These are phyloP conservation scores for Psilocybe mexicana DNA, from an alignment of 1,284 basidiomycete genomes.

Conservation along the genomic window DNA sequence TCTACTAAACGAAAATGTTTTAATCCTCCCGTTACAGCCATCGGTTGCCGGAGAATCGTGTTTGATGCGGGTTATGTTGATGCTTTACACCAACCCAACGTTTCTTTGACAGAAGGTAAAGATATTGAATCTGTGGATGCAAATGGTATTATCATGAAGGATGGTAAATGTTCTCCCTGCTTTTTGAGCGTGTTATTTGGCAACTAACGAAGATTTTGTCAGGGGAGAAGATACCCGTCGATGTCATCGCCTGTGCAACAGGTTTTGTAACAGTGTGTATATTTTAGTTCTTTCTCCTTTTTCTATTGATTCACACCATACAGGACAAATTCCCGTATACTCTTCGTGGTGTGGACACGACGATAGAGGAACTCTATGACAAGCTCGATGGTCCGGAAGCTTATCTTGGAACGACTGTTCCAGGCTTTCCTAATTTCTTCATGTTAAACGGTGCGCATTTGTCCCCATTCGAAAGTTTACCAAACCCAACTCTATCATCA, in stretches of 20 bases:
- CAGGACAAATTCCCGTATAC: conserved; percentile 34
- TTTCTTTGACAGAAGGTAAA: conserved; percentile 24
- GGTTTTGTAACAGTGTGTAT: conserved; percentile 36
- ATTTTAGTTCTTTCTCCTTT: neutral
- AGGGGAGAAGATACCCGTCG: conserved; percentile 37
- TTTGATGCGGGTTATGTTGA: conserved; percentile 29
- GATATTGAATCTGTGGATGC: conserved; percentile 23
- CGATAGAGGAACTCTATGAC: conserved; percentile 40
- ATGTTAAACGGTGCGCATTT: conserved; percentile 33
- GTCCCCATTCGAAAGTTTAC: neutral
- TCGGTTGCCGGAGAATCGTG: conserved; percentile 33
- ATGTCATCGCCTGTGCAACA: conserved; percentile 41
- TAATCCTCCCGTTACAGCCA: conserved; percentile 15
- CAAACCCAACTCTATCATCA: neutral
- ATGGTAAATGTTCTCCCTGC: conserved; percentile 16
- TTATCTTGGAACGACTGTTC: conserved; percentile 40
- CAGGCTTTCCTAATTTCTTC: conserved; percentile 46
- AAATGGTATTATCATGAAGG: conserved; percentile 24
- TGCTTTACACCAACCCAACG: conserved; percentile 28
- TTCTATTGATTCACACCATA: neutral
- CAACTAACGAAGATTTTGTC: neutral
- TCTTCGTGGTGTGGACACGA: conserved; percentile 30
- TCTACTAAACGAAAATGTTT: neutral
- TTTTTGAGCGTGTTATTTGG: neutral
- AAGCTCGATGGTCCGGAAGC: conserved; percentile 39